Conservation (phyloP, 768 basidiomycete genomes). For the Lyophyllum decastes region DNA sequence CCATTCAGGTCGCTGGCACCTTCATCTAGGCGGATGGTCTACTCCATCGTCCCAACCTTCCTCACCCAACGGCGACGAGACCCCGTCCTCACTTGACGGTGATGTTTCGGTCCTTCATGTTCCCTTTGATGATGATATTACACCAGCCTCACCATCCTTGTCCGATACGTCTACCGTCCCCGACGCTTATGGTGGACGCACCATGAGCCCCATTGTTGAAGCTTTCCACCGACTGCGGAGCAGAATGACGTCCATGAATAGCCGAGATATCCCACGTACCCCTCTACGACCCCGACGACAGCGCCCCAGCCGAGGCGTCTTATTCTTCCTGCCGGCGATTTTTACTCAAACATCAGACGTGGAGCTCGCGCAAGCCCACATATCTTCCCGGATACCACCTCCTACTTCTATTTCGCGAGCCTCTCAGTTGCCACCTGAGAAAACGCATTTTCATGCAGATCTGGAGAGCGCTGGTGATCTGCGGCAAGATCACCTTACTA, state of each 20-base stretch:
- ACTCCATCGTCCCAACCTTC: constrained; percentile 48
- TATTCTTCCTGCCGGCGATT: constrained; percentile 84
- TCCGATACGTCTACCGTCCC: constrained; percentile 46
- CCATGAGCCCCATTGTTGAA: constrained; percentile 51
- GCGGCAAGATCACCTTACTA: constrained; percentile 8
- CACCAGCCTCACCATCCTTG: constrained; percentile 56
- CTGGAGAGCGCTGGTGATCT: constrained; percentile 31
- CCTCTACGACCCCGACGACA: constrained; percentile 50
- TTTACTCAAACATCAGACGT: constrained; percentile 57
- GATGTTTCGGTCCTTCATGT: constrained; percentile 62
- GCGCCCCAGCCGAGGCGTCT: constrained; percentile 54
- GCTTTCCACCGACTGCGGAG: constrained; percentile 58
- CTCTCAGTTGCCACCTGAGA: constrained; percentile 43
- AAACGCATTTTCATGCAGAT: constrained; percentile 39
- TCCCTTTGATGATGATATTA: constrained; percentile 51
- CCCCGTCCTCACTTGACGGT: constrained; percentile 46
- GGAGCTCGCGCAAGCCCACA: constrained; percentile 37
- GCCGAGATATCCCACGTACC: constrained; percentile 43
- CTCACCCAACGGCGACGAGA: constrained; percentile 38
- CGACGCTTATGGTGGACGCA: constrained; percentile 44
- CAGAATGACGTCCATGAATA: constrained; percentile 50
- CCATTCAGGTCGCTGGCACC: constrained; percentile 71
- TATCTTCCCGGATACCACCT: constrained; percentile 23
- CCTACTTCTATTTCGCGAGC: constrained; percentile 23
- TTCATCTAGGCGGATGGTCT: constrained; percentile 63